Percentiles rank a stretch among this genome's conserved stretches.
These are phyloP conservation scores for Myxozyma neglecta DNA, from an alignment of 805 yeast genomes.

Conservation along the genomic window DNA sequence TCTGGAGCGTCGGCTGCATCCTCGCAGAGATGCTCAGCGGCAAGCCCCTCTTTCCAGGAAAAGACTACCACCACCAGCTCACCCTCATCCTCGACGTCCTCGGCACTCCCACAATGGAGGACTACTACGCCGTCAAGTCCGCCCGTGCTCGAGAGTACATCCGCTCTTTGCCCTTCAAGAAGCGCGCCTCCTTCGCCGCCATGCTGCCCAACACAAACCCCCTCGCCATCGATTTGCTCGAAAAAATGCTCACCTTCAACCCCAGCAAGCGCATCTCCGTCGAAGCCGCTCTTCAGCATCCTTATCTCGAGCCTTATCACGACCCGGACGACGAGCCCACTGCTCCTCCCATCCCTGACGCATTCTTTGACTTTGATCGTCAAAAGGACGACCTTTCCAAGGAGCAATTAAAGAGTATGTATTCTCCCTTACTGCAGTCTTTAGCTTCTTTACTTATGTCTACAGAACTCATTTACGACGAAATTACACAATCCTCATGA, in stretches of 20 bases:
- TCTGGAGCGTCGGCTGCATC: conserved; percentile 97
- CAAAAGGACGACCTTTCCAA: conserved; percentile 75
- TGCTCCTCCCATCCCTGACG: conserved; percentile 78
- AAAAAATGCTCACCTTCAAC: conserved; percentile 75
- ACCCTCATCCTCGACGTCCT: conserved; percentile 78
- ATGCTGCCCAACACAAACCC: conserved; percentile 56
- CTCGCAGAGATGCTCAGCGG: conserved; percentile 87
- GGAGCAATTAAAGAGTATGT: conserved; percentile 64
- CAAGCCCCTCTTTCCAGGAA: conserved; percentile 87
- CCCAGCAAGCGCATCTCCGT: conserved; percentile 83
- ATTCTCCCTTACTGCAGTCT: not conserved
- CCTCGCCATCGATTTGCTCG: conserved; percentile 63
- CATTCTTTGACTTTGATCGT: conserved; percentile 86
- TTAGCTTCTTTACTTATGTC: not conserved
- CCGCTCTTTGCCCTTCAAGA: conserved; percentile 69
- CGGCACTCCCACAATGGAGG: conserved; percentile 85
- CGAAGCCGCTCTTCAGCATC: conserved; percentile 79
- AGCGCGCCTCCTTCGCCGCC: conserved; percentile 55
- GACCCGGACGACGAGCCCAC: conserved; percentile 93
- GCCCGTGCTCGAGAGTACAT: conserved; percentile 88
- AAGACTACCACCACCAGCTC: conserved; percentile 89
- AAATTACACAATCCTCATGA: conserved; percentile 8
- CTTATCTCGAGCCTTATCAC: conserved; percentile 83
- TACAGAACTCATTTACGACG: conserved; percentile 16
- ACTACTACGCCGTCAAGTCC: conserved; percentile 56